phyloP scores from a whole-genome alignment of 176 grass and related monocot genomes.

The Tuctoria greenei region DNA sequence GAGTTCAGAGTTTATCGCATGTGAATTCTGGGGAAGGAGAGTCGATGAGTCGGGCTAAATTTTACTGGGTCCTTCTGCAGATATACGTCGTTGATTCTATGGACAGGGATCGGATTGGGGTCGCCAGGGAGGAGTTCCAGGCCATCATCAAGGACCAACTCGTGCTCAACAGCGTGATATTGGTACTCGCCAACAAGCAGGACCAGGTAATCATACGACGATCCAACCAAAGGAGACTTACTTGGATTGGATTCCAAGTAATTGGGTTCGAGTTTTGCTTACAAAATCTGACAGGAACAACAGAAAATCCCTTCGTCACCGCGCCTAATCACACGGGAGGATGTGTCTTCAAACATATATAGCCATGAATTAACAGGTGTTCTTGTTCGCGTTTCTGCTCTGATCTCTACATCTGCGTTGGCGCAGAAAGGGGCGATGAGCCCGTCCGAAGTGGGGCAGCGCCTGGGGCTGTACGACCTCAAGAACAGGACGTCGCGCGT shows the following conservation, averaged over 20 bases:
- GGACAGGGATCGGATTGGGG: conserved; percentile 29
- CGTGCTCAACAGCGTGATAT: conserved; percentile 34
- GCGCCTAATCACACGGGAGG: background rate
- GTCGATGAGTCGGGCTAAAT: background rate
- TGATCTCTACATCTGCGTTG: background rate
- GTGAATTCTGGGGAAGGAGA: background rate
- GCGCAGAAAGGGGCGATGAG: conserved; percentile 27
- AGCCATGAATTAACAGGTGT: no score
- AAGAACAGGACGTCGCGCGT: conserved; percentile 21
- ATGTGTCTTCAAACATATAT: no score
- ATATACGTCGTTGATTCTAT: conserved; percentile 40
- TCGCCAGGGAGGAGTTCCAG: conserved; percentile 32
- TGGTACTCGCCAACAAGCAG: conserved; percentile 48
- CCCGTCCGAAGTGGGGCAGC: conserved; percentile 10
- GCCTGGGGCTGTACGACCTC: conserved; percentile 22
- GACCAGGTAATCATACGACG: background rate
- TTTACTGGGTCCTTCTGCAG: background rate
- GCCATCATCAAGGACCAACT: conserved; percentile 33
- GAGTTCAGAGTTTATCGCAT: background rate
- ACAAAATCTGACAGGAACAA: background rate
- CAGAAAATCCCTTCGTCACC: background rate
- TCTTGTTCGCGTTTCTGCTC: background rate
- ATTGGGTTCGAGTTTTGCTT: background rate
- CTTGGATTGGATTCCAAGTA: no score
- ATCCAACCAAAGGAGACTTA: no score